Percentiles rank a stretch among this genome's conserved stretches.
Evolutionary conservation across 2,329 filamentous ascomycete species (phyloP).

Genomic region (Scolecobasidium constrictum): DNA sequence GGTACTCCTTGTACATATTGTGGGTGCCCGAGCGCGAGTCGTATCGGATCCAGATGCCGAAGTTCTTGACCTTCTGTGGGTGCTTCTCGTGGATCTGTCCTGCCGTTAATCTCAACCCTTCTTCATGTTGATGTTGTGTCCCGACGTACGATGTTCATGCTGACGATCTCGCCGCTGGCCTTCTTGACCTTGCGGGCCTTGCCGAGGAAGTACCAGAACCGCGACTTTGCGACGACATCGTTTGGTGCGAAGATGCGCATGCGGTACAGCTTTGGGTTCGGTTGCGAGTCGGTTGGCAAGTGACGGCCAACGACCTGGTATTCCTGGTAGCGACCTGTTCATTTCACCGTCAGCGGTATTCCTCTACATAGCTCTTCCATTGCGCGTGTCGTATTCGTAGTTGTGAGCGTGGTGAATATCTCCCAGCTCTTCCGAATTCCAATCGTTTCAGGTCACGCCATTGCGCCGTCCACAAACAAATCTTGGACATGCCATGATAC

Average conservation of each 20-base stretch:
- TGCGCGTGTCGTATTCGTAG: too few relatives aligned
- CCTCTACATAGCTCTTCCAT: too few relatives aligned
- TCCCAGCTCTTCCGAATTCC: too few relatives aligned
- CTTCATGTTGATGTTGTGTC: not conserved
- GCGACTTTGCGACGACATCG: constrained; percentile 96
- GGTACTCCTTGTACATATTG: constrained; percentile 99
- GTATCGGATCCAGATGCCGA: constrained; percentile 99
- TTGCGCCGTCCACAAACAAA: constrained; percentile 4
- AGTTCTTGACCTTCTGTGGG: constrained; percentile 99
- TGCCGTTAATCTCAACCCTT: not conserved
- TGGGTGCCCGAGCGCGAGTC: constrained; percentile 99
- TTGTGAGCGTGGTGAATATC: too few relatives aligned
- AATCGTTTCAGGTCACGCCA: too few relatives aligned
- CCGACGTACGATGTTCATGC: constrained; percentile 77
- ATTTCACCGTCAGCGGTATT: too few relatives aligned
- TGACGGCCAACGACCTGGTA: constrained; percentile 99
- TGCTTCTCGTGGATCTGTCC: constrained; percentile 93
- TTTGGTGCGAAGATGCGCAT: constrained; percentile 99
- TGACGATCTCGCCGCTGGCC: constrained; percentile 98
- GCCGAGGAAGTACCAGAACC: constrained; percentile 99
- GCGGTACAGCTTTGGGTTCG: constrained; percentile 96
- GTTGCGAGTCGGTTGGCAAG: constrained; percentile 94
- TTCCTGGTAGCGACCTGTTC: constrained; percentile 97
- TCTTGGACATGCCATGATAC: too few relatives aligned
- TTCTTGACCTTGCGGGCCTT: constrained; percentile 99